These are phyloP conservation scores for Fulvia fulva DNA, from an alignment of 2,329 filamentous ascomycete genomes.

Conservation along the genomic window DNA sequence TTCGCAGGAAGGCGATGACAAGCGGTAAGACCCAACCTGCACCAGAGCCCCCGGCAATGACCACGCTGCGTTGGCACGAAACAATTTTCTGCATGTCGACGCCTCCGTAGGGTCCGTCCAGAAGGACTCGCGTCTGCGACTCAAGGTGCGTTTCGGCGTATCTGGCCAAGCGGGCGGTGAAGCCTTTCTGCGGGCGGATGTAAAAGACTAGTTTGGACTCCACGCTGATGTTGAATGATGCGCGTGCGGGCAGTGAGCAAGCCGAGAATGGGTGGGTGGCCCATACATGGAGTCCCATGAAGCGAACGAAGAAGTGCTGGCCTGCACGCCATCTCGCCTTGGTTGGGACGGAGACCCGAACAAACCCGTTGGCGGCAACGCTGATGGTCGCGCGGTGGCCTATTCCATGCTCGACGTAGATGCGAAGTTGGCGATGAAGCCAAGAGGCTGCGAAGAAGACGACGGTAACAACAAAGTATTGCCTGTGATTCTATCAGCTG, in stretches of 20 bases:
- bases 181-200: conserved; percentile 46
- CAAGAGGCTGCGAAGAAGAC: conserved; percentile 50
- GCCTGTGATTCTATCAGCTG: conserved; percentile 34
- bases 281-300: conserved; percentile 45
- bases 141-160: conserved; percentile 29
- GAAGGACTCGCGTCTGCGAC: conserved; percentile 41
- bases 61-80: conserved; percentile 42
- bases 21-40: conserved; percentile 51
- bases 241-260: conserved; percentile 43
- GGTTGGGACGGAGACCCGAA: conserved; percentile 44
- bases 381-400: conserved; percentile 42
- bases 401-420: conserved; percentile 49
- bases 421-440: conserved; percentile 44
- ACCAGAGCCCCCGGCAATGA: conserved; percentile 56
- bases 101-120: conserved; percentile 59
- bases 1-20: conserved; percentile 37
- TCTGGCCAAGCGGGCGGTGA: conserved; percentile 46
- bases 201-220: conserved; percentile 50
- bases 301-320: conserved; percentile 55
- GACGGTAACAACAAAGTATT: conserved; percentile 58
- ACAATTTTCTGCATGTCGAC: conserved; percentile 37
- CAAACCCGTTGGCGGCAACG: conserved; percentile 38
- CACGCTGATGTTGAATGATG: conserved; percentile 11
- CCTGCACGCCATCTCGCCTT: conserved; percentile 48
- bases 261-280: conserved; percentile 55